These are phyloP conservation scores for Aspergillus proliferans DNA, from an alignment of 2,329 filamentous ascomycete genomes.

Conservation along the genomic window DNA sequence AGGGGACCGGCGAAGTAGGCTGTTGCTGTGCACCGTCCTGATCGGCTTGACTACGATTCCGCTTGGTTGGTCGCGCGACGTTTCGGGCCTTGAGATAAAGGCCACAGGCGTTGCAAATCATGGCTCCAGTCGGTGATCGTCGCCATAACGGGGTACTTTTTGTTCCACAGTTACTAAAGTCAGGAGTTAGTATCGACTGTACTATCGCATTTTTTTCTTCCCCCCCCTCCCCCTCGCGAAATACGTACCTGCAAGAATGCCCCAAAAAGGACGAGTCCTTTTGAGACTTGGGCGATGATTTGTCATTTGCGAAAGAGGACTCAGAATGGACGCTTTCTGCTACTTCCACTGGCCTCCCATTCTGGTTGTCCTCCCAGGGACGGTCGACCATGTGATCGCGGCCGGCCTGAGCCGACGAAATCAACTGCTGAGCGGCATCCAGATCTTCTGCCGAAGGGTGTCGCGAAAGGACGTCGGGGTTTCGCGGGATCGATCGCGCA, in stretches of 20 bases:
- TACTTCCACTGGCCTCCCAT: background rate
- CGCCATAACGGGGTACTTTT: slow-evolving; percentile 93
- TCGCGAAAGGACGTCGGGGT: slow-evolving; percentile 27
- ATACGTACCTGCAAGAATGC: slow-evolving; percentile 36
- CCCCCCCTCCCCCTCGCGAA: background rate
- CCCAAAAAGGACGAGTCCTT: slow-evolving; percentile 36
- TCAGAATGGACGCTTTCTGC: background rate
- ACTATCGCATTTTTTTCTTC: too few relatives aligned
- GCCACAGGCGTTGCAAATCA: slow-evolving; percentile 96
- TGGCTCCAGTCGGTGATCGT: slow-evolving; percentile 83
- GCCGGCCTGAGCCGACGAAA: slow-evolving; percentile 41
- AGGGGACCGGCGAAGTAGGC: slow-evolving; percentile 27
- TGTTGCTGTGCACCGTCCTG: slow-evolving; percentile 18
- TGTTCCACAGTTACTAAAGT: slow-evolving; percentile 79
- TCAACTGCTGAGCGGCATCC: slow-evolving; percentile 43
- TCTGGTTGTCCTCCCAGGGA: slow-evolving; percentile 14
- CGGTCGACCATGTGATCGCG: slow-evolving; percentile 30
- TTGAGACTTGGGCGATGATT: slow-evolving; percentile 28
- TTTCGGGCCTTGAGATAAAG: slow-evolving; percentile 92
- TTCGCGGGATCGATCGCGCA: slow-evolving; percentile 26
- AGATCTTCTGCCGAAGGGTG: slow-evolving; percentile 43
- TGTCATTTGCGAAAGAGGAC: slow-evolving; percentile 9
- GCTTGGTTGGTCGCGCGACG: slow-evolving; percentile 78
- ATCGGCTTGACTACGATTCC: slow-evolving; percentile 61
- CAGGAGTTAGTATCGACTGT: slow-evolving; percentile 6